Percentiles rank a stretch among this genome's conserved stretches.
phyloP scores from a whole-genome alignment of 192 early-diverging fungal genomes.

The Rhizophagus clarus region DNA sequence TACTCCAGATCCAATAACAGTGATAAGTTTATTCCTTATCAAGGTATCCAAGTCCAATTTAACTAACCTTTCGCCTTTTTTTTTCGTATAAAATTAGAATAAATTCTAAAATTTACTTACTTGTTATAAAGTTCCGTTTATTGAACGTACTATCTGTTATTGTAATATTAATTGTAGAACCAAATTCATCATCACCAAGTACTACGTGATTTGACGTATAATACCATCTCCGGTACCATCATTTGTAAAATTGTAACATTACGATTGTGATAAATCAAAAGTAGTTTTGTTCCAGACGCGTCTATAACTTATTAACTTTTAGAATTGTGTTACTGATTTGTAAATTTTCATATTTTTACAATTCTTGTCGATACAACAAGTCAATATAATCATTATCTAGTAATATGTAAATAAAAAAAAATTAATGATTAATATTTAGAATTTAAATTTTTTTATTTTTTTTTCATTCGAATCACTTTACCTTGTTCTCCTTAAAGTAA shows the following conservation, averaged over 20 bases:
- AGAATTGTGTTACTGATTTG: neutral
- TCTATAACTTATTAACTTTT: neutral
- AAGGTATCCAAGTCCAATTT: neutral
- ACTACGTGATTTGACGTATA: neutral
- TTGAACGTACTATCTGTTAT: constrained; percentile 6
- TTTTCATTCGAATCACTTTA: neutral
- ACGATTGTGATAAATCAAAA: neutral
- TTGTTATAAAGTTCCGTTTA: too few relatives aligned
- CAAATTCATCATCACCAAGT: neutral
- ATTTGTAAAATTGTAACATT: neutral
- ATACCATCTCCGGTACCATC: too few relatives aligned
- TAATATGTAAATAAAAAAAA: neutral
- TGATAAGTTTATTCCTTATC: neutral
- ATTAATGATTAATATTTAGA: too few relatives aligned
- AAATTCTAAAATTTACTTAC: too few relatives aligned
- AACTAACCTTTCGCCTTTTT: neutral
- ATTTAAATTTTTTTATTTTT: neutral
- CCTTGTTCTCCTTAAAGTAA: neutral
- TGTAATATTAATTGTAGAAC: neutral
- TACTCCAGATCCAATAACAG: neutral
- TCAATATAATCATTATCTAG: too few relatives aligned
- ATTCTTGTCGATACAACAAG: too few relatives aligned
- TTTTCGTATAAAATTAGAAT: too few relatives aligned
- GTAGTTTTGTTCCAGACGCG: too few relatives aligned
- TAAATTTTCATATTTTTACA: constrained; percentile 5